Conservation (phyloP, 2,329 filamentous ascomycete species). For the Oidium heveae region DNA sequence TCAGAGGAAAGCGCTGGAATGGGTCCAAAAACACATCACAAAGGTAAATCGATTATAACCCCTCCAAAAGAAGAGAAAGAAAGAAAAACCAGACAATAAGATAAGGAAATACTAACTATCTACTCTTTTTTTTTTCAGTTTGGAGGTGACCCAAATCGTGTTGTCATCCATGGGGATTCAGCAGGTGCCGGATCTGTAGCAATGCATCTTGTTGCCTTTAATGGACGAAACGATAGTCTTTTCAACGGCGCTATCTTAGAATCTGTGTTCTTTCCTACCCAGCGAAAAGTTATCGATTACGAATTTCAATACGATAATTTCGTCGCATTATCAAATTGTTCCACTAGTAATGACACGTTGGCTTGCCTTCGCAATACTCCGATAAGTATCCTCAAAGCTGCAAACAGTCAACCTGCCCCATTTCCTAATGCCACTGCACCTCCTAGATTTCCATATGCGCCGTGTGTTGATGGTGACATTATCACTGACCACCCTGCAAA, state of each 20-base stretch:
- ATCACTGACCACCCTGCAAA: background rate
- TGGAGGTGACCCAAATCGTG: constrained; percentile 15
- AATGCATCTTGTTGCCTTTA: constrained; percentile 21
- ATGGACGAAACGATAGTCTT: constrained; percentile 24
- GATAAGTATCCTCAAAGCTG: background rate
- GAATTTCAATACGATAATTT: constrained; percentile 1
- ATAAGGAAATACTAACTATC: too few relatives aligned
- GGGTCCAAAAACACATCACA: constrained; percentile 1
- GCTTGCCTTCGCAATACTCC: background rate
- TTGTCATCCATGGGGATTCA: constrained; percentile 20
- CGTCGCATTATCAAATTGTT: background rate
- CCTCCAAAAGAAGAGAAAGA: too few relatives aligned
- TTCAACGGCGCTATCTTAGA: constrained; percentile 27
- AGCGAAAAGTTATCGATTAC: constrained; percentile 1
- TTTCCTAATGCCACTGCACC: background rate
- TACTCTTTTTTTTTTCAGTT: background rate
- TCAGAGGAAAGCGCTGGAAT: too few relatives aligned
- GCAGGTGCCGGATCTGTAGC: constrained; percentile 20
- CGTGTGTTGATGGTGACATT: constrained; percentile 1
- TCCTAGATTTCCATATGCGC: constrained; percentile 1
- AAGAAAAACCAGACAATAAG: background rate
- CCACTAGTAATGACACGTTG: background rate
- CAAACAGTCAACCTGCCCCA: background rate
- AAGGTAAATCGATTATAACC: background rate
- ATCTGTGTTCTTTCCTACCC: constrained; percentile 14